Evolutionary conservation across 2,329 filamentous ascomycete genomes (phyloP), one percentile per base, ranked within the genome.

Genomic region (Talaromyces verruculosus): DNA sequence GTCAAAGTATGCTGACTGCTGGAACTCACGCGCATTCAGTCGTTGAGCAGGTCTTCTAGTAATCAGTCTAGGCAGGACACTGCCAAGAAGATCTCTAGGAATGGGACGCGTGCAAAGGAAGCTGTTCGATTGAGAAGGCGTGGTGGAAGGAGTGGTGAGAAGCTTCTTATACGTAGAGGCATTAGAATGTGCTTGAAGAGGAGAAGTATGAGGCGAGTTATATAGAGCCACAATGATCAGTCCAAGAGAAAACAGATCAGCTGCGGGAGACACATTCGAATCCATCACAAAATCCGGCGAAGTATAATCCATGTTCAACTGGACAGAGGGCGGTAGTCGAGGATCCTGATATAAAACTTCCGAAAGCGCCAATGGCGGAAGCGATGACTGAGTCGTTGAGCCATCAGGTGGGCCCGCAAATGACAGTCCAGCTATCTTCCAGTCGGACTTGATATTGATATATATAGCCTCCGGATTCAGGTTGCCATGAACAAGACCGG

Each of bases 361-460:
- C 33, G 91, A 89, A 22, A 98, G 84, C 69, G 88, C 91, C 71
- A 98, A 89, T 10, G 92, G 90, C 49, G 89, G 85, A 59, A 96
- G 87, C 3, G 91, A 90, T 2, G 91, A 91, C 55, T 89, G 84
- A 70, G 90, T 89, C 33, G 87, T 89, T 22, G 91, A 91, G 71
- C 87, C 86, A 71, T 93, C 91, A 59, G 91, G 87, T 15, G 93
- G 91, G 55, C 91, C 91, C 75, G 91, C 92, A 77, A 97, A 99
- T 0, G 91, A 88, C 45, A 99, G 85, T n/a, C 94, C 95, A 71
- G 93, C 94, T 68, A 99, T 91, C 77, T 99, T 99, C 95, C 95
- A 99, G 78, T 99, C 95, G 58, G 92, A 96, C 87, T 99, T 99
- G 47, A 91, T 88, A 79, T 99, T 99, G 78, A 99, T 88, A 70